phyloP scores from a whole-genome alignment of 768 basidiomycete species.

The Amylocystis lapponica region DNA sequence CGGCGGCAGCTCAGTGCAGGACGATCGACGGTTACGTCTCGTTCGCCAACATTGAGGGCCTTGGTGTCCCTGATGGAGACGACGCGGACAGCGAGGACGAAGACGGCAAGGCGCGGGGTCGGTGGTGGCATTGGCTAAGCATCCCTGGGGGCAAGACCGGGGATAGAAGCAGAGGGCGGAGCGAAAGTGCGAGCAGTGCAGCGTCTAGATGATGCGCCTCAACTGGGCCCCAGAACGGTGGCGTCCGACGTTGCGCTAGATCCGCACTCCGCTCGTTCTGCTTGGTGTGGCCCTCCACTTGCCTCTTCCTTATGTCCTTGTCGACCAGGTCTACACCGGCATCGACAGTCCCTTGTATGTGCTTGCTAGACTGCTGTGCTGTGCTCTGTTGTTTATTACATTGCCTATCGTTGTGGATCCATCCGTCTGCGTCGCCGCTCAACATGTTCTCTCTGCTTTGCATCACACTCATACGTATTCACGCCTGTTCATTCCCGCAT shows the following conservation, averaged over 20 bases:
- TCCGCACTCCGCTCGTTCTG: slow-evolving; percentile 7
- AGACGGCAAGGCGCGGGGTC: slow-evolving; percentile 12
- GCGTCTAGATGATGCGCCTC: slow-evolving; percentile 9
- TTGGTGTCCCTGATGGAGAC: slow-evolving; percentile 51
- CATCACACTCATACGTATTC: no score
- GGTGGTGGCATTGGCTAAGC: slow-evolving; percentile 20
- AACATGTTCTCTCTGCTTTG: no score
- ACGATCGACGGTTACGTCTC: slow-evolving; percentile 59
- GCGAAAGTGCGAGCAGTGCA: slow-evolving; percentile 11
- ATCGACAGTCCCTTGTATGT: no score
- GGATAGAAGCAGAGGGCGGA: slow-evolving; percentile 3
- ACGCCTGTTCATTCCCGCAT: no score
- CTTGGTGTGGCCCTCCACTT: slow-evolving; percentile 7
- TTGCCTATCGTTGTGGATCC: no score
- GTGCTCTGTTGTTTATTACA: no score
- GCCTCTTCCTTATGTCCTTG: not conserved
- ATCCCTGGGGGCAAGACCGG: slow-evolving; percentile 9
- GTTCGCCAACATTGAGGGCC: slow-evolving; percentile 62
- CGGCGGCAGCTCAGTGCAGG: slow-evolving; percentile 51
- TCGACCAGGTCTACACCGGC: no score
- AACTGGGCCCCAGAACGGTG: slow-evolving; percentile 1
- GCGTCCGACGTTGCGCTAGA: slow-evolving; percentile 8
- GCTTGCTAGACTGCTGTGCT: no score
- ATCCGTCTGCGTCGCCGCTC: no score
- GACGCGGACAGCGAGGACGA: slow-evolving; percentile 21